phyloP scores from a whole-genome alignment of 352 stramenopile genomes.

The Aphanomyces invadans region DNA sequence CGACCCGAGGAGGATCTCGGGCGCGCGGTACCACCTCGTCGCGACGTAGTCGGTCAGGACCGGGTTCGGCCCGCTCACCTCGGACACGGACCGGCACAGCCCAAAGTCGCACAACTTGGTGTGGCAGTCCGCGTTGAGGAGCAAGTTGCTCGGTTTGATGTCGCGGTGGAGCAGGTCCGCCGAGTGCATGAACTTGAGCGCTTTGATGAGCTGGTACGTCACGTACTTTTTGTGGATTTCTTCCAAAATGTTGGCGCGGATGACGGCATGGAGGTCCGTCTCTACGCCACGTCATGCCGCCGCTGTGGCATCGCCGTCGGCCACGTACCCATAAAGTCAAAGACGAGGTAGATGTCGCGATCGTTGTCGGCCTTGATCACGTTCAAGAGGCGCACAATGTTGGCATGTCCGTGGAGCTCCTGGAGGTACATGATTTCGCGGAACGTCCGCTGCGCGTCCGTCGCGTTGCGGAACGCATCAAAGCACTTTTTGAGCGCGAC shows the following conservation, averaged over 20 bases:
- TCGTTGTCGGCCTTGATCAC: constrained; percentile 95
- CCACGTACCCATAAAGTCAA: constrained; percentile 91
- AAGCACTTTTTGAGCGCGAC: constrained; percentile 97
- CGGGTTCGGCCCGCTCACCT: constrained; percentile 66
- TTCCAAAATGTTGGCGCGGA: constrained; percentile 91
- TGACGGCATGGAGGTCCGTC: constrained; percentile 93
- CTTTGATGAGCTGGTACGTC: constrained; percentile 94
- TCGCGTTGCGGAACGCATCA: constrained; percentile 93
- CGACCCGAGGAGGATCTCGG: constrained; percentile 92
- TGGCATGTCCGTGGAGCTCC: constrained; percentile 85
- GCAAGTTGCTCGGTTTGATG: constrained; percentile 95
- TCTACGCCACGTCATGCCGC: too few relatives aligned
- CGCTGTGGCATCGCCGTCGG: too few relatives aligned
- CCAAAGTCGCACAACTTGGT: constrained; percentile 96
- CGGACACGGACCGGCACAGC: constrained; percentile 86
- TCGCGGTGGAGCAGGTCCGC: constrained; percentile 92
- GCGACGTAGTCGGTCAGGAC: constrained; percentile 95
- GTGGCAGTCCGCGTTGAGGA: constrained; percentile 93
- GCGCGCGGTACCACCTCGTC: constrained; percentile 93
- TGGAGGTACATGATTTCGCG: constrained; percentile 95
- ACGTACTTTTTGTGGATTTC: constrained; percentile 98
- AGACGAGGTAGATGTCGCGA: constrained; percentile 94
- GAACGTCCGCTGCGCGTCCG: constrained; percentile 93
- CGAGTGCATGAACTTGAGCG: constrained; percentile 95
- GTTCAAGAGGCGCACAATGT: constrained; percentile 92